Evolutionary conservation across 805 yeast genomes (phyloP), one percentile per base, ranked within the genome.

Genomic region (Huiozyma naganishii): DNA sequence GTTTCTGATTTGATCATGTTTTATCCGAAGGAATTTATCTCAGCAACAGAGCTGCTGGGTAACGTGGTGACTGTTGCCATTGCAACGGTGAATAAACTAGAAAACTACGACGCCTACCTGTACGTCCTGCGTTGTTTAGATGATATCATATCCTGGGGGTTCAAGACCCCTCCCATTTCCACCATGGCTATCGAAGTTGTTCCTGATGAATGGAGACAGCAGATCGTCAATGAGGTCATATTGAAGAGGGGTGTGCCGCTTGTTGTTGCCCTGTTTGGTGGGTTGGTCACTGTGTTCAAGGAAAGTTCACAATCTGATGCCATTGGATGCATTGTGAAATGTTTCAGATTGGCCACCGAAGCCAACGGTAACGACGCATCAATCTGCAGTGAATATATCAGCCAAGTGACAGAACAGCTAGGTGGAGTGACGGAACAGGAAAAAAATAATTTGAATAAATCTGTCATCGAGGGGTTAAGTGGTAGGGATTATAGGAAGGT

Each of bases 91-190:
- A 23, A 67, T 77, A 52, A 64, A 59, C 27, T 81, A 37, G 80
- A 78, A 47, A 88, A 86, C 55, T 72, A 70, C 46, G 92, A 83
- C 48, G 81, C 95, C 4, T 67, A 87, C 45, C 68, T 73, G 36
- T 70, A 87, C 2, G 76, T 81, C 13, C 65, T 89, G 45, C 88
- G 86, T 55, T 87, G 77, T 59, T 63, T 89, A 52, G 80, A 85
- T 50, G 98, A 92, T 59, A 69, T 87, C 32, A 64, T 84, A 23
- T 76, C 88, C 6, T 89, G 94, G 90, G 95, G 95, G 1, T 76
- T 81, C 50, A 80, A 74, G 28, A 68, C 74, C 7, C 88, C 95
- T 2, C 95, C 96, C 5, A 72, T 84, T 13, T 81, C 95, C 6
- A 72, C 81, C 36, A 71, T 74, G 43, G 71, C 61, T 7, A 43